Evolutionary conservation across 768 basidiomycete species (phyloP).

Genomic region (Boletus rubescentipes): DNA sequence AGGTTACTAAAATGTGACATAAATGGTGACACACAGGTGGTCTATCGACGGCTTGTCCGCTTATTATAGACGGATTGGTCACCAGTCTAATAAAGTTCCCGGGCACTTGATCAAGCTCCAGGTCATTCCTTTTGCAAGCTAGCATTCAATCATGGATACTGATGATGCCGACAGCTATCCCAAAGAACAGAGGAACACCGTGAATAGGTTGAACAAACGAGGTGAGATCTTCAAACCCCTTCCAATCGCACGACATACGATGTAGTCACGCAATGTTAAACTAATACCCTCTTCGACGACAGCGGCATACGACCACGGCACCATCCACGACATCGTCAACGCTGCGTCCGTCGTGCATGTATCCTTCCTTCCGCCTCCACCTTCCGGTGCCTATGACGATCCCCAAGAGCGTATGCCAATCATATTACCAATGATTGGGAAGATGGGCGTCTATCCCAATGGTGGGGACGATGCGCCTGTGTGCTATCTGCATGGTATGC

Average conservation of each 20-base stretch:
- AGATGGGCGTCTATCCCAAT: constrained; percentile 20
- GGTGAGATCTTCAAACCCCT: constrained; percentile 11
- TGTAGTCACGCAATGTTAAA: neutral
- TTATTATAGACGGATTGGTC: too few relatives aligned
- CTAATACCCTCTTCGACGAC: neutral
- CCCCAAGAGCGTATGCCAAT: constrained; percentile 13
- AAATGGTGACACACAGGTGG: too few relatives aligned
- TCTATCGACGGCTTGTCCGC: too few relatives aligned
- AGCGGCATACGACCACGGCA: constrained; percentile 24
- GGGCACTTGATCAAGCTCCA: too few relatives aligned
- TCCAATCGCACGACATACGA: neutral
- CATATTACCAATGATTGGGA: constrained; percentile 29
- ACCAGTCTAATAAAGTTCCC: too few relatives aligned
- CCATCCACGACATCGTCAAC: constrained; percentile 24
- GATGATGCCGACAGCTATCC: constrained; percentile 43
- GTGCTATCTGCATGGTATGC: constrained; percentile 24
- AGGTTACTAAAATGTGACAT: too few relatives aligned
- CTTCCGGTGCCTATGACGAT: constrained; percentile 10
- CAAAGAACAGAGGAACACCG: constrained; percentile 19
- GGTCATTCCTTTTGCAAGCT: neutral
- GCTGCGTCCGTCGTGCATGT: constrained; percentile 23
- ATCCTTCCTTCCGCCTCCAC: constrained; percentile 23
- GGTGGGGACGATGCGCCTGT: constrained; percentile 2
- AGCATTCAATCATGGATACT: constrained; percentile 44
- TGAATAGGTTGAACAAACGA: constrained; percentile 26